Base-by-base conservation (phyloP, 73 alveolate genomes). In the Effrenium voratum region DNA sequence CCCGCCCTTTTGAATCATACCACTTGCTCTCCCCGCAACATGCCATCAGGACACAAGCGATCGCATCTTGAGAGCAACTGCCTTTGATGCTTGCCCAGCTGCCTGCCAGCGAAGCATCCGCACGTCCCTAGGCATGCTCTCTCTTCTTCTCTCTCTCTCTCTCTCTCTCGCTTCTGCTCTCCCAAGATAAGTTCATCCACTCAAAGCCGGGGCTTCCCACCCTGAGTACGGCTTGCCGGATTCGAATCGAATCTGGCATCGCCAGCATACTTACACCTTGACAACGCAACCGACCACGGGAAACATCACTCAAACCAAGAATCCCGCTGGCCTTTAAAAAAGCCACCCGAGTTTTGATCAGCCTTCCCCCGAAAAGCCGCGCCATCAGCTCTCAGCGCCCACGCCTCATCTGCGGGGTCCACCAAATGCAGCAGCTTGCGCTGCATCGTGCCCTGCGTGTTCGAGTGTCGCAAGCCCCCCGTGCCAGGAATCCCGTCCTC, bases 351-450 rank as follows among this genome's bases (percentile, higher is more conserved):
- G 16, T 55, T 55, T 55, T 55, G 1, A 2, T 0, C n/a, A 57
- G 28, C 16, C 72, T 22, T 30, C 72, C 3, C 16, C 72, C 72
- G n/a, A 57, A 57, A 57, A 57, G 28, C 72, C 28, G 72, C 72
- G 1, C 28, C 28, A 22, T 12, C 68, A 12, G 68, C 22, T 55
- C 16, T 60, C 15, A 24, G 12, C 68, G 15, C 8, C 40, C 90
- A 28, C n/a, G 44, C 90, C 90, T 79, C 50, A 60, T 79, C 68
- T 46, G 22, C 90, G 22, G 90, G 90, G 44, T 79, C 90, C 46
- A 79, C 90, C 8, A 79, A 66, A 46, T 45, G 46, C n/a, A 79
- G 90, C 45, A 46, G 28, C 36, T 24, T 40, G 24, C 70, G 90
- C 10, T 46, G 59, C 44, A 26, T 5, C 44, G 13, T 32, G 2